Conservation (phyloP, 257 asterid species). For the Solanum gandarillasii region DNA sequence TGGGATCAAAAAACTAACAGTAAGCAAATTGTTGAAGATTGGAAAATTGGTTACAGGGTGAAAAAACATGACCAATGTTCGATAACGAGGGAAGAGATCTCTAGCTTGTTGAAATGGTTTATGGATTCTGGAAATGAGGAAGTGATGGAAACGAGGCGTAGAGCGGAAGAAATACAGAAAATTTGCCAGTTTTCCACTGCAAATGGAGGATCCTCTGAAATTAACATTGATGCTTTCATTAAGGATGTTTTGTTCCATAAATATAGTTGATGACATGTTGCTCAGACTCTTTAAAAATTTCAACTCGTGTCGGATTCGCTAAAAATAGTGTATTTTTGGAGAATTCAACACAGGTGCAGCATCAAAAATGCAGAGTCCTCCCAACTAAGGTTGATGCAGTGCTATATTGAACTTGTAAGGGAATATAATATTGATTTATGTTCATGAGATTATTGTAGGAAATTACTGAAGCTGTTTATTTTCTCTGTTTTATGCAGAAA, state of each 20-base stretch:
- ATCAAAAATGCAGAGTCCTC: too few species aligned
- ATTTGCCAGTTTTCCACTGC: background rate
- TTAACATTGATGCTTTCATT: background rate
- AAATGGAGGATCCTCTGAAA: background rate
- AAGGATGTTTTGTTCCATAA: background rate
- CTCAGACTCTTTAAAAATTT: too few species aligned
- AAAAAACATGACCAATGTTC: slow-evolving; percentile 16
- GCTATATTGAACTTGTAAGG: background rate
- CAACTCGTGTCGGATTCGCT: fast-evolving
- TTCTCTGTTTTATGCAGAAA: too few species aligned
- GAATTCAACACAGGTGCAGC: too few species aligned
- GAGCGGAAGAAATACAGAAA: background rate
- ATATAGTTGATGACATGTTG: background rate
- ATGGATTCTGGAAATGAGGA: slow-evolving; percentile 6
- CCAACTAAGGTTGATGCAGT: background rate
- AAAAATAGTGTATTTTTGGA: too few species aligned
- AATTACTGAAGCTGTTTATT: too few species aligned
- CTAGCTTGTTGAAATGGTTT: slow-evolving; percentile 4
- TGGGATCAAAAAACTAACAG: slow-evolving; percentile 45
- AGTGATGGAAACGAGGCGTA: slow-evolving; percentile 1
- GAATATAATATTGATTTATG: background rate
- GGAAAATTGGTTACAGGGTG: slow-evolving; percentile 54
- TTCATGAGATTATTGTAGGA: background rate
- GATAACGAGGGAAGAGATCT: slow-evolving; percentile 11
- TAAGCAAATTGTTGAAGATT: slow-evolving; percentile 43